Evolutionary conservation across 2,329 filamentous ascomycete species (phyloP), one percentile per base, ranked within the genome.

Genomic region (Pseudogymnoascus sp.): DNA sequence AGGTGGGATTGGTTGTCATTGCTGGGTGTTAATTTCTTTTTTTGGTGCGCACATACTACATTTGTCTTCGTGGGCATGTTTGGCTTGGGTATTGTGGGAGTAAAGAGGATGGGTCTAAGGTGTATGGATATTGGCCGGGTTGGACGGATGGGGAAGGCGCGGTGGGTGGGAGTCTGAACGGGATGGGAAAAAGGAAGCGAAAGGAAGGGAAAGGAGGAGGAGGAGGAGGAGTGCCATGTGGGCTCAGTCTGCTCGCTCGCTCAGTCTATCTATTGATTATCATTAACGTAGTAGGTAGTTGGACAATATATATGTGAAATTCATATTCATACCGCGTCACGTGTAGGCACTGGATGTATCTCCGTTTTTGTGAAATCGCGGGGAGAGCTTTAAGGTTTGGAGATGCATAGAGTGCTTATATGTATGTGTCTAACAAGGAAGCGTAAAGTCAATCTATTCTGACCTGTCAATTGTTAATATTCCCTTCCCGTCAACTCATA

Each of bases 231-330:
- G 41, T 48, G 41, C n/a, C 28, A 28, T 28, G 2, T 48, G 41
- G 23, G 41, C 41, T 15, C 21, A 28, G 41, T 28, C 18, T 28
- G 41, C 41, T 48, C 41, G 28, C n/a, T 45, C 15, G 7, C n/a
- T 37, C 18, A 13, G 19, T 45, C 21, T 48, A 28, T 48, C 41
- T 48, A 48, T 48, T 48, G 8, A 26, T 45, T 28, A 48, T n/a
- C n/a, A n/a, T n/a, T n/a, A n/a, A n/a, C n/a, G n/a, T 48, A 28
- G 41, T 48, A 48, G 21, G 8, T 48, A 48, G 41, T 48, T 48
- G 21, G 23, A 28, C 13, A 38, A 38, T 38, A 48, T 15, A 45
- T 28, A 48, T 48, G 28, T 28, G 21, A 23, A 48, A 28, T 48
- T 28, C 28, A 48, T 48, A 28, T 48, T 28, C 28, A 48, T 48